phyloP scores from a whole-genome alignment of 2,329 filamentous ascomycete genomes.

The Colletotrichum sansevieriae region DNA sequence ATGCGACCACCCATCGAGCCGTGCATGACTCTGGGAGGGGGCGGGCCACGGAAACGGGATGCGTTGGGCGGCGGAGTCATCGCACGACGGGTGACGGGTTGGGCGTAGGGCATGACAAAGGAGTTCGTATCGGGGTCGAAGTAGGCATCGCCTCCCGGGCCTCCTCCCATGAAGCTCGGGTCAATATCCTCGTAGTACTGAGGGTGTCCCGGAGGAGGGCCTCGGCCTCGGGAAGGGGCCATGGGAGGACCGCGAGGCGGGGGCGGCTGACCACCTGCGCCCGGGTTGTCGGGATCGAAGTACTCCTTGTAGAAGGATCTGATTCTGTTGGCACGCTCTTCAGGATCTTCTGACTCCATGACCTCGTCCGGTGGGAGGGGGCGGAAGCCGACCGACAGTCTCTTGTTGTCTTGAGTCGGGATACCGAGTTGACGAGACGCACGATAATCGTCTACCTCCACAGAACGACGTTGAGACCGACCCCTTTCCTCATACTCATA shows the following conservation, averaged over 20 bases:
- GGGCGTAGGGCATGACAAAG: slow-evolving; percentile 85
- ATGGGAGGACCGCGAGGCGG: slow-evolving; percentile 28
- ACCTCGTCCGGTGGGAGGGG: slow-evolving; percentile 90
- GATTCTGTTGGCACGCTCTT: slow-evolving; percentile 94
- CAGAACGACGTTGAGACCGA: slow-evolving; percentile 49
- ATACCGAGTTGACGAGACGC: slow-evolving; percentile 61
- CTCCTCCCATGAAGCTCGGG: slow-evolving; percentile 74
- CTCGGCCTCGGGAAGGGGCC: slow-evolving; percentile 21
- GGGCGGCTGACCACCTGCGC: slow-evolving; percentile 16
- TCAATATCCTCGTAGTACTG: slow-evolving; percentile 84
- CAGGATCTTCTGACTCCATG: slow-evolving; percentile 85
- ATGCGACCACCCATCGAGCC: slow-evolving; percentile 61
- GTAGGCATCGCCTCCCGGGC: slow-evolving; percentile 63
- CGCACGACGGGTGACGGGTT: slow-evolving; percentile 87
- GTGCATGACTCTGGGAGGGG: slow-evolving; percentile 57
- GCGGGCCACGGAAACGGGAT: slow-evolving; percentile 57
- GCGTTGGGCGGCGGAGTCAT: slow-evolving; percentile 91
- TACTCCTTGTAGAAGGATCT: slow-evolving; percentile 99
- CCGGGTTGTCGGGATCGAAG: slow-evolving; percentile 83
- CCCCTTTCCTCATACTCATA: slow-evolving; percentile 52
- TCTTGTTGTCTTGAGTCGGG: slow-evolving; percentile 66
- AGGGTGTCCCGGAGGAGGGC: slow-evolving; percentile 43
- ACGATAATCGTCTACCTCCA: slow-evolving; percentile 46
- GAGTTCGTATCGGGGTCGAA: slow-evolving; percentile 77
- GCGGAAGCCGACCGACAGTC: slow-evolving; percentile 80